phyloP scores from a whole-genome alignment of 495 filamentous ascomycete genomes.

The Penicillium psychrofluorescens region DNA sequence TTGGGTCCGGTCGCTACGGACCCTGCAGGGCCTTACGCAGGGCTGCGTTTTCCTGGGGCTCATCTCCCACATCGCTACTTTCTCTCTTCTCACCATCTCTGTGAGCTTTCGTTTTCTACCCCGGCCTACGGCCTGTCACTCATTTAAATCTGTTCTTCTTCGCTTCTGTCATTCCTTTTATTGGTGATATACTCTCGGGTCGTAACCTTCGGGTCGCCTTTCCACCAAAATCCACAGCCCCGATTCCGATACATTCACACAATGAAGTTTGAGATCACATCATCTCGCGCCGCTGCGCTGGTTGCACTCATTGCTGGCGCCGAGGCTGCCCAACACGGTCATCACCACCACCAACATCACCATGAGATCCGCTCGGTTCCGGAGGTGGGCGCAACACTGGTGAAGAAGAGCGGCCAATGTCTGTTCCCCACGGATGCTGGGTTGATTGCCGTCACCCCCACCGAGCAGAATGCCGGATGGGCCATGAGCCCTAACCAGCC shows the following conservation, averaged over 20 bases:
- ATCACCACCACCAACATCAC: slow-evolving; percentile 19
- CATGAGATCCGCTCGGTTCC: slow-evolving; percentile 14
- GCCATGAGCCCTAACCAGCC: slow-evolving; percentile 73
- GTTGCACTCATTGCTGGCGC: slow-evolving; percentile 53
- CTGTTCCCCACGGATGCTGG: slow-evolving; percentile 61
- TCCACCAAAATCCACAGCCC: no score
- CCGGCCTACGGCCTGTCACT: no score
- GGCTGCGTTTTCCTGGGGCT: no score
- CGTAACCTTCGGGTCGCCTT: no score
- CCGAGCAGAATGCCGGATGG: slow-evolving; percentile 64
- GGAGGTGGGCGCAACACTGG: slow-evolving; percentile 10
- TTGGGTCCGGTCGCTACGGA: no score
- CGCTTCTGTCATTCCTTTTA: no score
- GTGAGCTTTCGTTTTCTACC: no score
- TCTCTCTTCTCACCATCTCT: no score
- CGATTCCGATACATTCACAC: not conserved
- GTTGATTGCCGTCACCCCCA: slow-evolving; percentile 60
- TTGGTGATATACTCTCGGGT: no score
- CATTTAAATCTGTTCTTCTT: no score
- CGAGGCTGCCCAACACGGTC: slow-evolving; percentile 32
- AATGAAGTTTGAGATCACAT: slow-evolving; percentile 30
- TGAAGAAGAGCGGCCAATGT: slow-evolving; percentile 48
- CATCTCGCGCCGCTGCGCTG: slow-evolving; percentile 32
- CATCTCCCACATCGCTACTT: no score
- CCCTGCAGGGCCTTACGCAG: no score